Percentiles rank a stretch among this genome's conserved stretches.
These are phyloP conservation scores for Aspergillus eucalypticola DNA, from an alignment of 2,329 filamentous ascomycete genomes.

Conservation along the genomic window DNA sequence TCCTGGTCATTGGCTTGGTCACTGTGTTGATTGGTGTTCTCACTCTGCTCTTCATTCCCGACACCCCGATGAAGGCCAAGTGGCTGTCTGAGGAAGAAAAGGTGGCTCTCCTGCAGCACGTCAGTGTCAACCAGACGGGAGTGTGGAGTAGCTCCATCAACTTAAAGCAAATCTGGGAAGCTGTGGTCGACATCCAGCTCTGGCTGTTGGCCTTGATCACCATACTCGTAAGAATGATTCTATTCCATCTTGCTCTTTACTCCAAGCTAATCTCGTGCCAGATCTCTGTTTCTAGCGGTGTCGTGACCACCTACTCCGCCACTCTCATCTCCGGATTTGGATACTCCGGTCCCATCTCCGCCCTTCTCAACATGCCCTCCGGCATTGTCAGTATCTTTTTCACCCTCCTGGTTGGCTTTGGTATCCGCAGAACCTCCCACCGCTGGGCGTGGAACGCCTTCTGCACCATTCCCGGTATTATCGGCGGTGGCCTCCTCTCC, in stretches of 20 bases:
- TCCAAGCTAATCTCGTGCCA: neutral
- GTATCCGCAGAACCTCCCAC: conserved; percentile 41
- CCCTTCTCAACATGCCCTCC: conserved; percentile 48
- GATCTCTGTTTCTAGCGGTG: conserved; percentile 40
- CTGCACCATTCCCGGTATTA: conserved; percentile 50
- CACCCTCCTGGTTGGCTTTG: conserved; percentile 43
- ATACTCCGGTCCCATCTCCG: conserved; percentile 45
- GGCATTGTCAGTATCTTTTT: conserved; percentile 46
- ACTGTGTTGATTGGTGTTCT: conserved; percentile 43
- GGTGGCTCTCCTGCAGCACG: conserved; percentile 42
- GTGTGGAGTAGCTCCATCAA: conserved; percentile 55
- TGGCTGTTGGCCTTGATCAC: conserved; percentile 43
- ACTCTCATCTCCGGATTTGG: conserved; percentile 47
- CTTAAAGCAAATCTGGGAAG: conserved; percentile 49
- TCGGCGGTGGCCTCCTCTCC: conserved; percentile 44
- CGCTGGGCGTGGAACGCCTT: conserved; percentile 47
- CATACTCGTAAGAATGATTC: neutral
- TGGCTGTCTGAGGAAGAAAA: conserved; percentile 39
- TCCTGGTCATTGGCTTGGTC: conserved; percentile 47
- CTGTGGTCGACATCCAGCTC: conserved; percentile 48
- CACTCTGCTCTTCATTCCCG: conserved; percentile 43
- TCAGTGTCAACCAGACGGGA: conserved; percentile 53
- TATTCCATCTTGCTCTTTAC: neutral
- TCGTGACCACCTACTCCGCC: conserved; percentile 48
- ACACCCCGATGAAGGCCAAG: conserved; percentile 10